Percentiles rank a stretch among this genome's conserved stretches.
Conservation (phyloP, 257 asterid genomes). For the Nicotiana paniculata region DNA sequence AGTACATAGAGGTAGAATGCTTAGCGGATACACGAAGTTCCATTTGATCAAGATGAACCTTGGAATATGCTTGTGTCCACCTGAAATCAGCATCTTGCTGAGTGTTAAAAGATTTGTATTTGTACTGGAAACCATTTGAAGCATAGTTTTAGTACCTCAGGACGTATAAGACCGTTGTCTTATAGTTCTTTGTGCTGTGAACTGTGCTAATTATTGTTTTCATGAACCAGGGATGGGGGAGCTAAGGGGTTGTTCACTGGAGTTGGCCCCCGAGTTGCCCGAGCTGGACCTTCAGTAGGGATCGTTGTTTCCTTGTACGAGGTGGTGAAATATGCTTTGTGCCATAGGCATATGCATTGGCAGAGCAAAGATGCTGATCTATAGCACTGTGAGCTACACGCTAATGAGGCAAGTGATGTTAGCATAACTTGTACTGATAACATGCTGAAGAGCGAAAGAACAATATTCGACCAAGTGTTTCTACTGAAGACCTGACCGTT, state of each 20-base stretch:
- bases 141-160: background rate
- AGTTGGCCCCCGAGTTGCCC: constrained; percentile 61
- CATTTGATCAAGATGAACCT: background rate
- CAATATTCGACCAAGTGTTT: background rate
- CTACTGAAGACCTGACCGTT: background rate
- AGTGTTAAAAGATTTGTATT: background rate
- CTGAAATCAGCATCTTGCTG: background rate
- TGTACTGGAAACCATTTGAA: background rate
- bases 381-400: background rate
- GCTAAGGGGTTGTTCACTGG: constrained; percentile 61
- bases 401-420: background rate
- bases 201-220: background rate
- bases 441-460: background rate
- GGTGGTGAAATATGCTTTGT: constrained; percentile 52
- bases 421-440: background rate
- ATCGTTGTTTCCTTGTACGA: constrained; percentile 80
- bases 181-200: background rate
- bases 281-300: constrained; percentile 93
- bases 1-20: background rate
- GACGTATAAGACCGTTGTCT: background rate
- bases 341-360: constrained; percentile 19
- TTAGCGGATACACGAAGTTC: background rate
- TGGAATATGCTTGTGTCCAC: background rate
- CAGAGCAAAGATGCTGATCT: background rate
- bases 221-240: constrained; percentile 59